Evolutionary conservation across 2,329 filamentous ascomycete genomes (phyloP).

Genomic region (Penicillium glabrum): DNA sequence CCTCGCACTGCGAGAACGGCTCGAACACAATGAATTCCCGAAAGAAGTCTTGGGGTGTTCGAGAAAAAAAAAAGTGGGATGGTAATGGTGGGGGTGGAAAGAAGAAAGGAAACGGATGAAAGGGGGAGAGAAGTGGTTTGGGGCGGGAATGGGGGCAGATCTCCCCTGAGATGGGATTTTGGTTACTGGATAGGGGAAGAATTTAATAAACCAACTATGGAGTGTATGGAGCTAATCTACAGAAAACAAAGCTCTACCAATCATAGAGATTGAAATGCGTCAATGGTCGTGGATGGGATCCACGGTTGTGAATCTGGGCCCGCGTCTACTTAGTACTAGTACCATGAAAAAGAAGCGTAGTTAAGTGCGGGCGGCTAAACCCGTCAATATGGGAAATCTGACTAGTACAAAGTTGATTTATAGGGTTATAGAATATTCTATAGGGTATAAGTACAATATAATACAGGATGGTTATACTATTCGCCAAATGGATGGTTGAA

Average conservation of each 20-base stretch:
- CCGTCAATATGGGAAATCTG: background rate
- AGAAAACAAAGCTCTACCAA: slow-evolving; percentile 23
- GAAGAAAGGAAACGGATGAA: slow-evolving; percentile 8
- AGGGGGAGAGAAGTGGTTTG: slow-evolving; percentile 16
- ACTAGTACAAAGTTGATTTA: too few relatives aligned
- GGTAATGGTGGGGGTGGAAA: slow-evolving; percentile 9
- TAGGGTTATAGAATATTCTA: background rate
- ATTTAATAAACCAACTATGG: background rate
- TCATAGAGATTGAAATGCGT: slow-evolving; percentile 5
- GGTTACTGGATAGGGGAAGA: background rate
- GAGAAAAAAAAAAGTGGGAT: slow-evolving; percentile 10
- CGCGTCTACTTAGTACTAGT: background rate
- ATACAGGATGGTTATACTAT: slow-evolving; percentile 27
- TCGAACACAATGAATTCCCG: slow-evolving; percentile 5
- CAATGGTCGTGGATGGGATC: background rate
- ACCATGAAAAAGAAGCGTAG: too few relatives aligned
- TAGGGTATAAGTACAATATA: background rate
- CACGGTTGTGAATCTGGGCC: slow-evolving; percentile 2
- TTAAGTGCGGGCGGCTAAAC: background rate
- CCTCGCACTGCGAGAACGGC: slow-evolving; percentile 28
- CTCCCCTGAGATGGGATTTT: slow-evolving; percentile 1
- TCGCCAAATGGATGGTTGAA: slow-evolving; percentile 97
- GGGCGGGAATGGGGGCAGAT: slow-evolving; percentile 10
- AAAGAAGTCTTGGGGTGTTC: slow-evolving; percentile 1
- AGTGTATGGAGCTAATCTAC: slow-evolving; percentile 16